phyloP scores from a whole-genome alignment of 805 yeast species.

The Alloascoidea hylecoeti region DNA sequence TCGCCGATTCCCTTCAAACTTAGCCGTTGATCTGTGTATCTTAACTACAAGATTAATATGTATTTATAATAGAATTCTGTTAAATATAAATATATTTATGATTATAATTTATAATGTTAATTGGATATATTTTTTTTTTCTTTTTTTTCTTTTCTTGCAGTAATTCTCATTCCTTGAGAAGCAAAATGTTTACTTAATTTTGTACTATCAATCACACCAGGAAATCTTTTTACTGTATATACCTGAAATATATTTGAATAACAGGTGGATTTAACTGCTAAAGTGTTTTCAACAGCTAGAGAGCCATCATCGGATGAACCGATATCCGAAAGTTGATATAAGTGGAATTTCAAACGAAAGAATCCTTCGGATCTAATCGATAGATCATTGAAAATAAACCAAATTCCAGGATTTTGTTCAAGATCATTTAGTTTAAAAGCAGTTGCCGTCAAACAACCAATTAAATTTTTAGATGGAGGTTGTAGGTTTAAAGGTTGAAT shows the following conservation, averaged over 20 bases:
- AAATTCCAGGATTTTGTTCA: slow-evolving; percentile 20
- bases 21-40: no score
- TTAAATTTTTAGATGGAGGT: slow-evolving; percentile 22
- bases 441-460: slow-evolving; percentile 24
- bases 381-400: slow-evolving; percentile 27
- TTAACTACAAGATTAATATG: no score
- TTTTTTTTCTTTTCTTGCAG: no score
- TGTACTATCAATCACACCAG: slow-evolving; percentile 28
- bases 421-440: slow-evolving; percentile 24
- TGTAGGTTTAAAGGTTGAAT: slow-evolving; percentile 8
- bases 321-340: no score
- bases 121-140: no score
- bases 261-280: slow-evolving; percentile 12
- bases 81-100: no score
- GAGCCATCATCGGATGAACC: slow-evolving; percentile 3
- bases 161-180: slow-evolving; percentile 27
- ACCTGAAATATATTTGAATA: slow-evolving; percentile 22
- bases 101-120: no score
- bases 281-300: no score
- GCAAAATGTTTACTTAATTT: slow-evolving; percentile 25
- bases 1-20: no score
- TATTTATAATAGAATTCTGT: no score
- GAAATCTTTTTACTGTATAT: slow-evolving; percentile 27
- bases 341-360: slow-evolving; percentile 22
- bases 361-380: slow-evolving; percentile 28